A percentile compares a stretch with the other conserved stretches of the same genome.
These are phyloP conservation scores for Starmerella bombi DNA, from an alignment of 805 yeast genomes.

Conservation along the genomic window DNA sequence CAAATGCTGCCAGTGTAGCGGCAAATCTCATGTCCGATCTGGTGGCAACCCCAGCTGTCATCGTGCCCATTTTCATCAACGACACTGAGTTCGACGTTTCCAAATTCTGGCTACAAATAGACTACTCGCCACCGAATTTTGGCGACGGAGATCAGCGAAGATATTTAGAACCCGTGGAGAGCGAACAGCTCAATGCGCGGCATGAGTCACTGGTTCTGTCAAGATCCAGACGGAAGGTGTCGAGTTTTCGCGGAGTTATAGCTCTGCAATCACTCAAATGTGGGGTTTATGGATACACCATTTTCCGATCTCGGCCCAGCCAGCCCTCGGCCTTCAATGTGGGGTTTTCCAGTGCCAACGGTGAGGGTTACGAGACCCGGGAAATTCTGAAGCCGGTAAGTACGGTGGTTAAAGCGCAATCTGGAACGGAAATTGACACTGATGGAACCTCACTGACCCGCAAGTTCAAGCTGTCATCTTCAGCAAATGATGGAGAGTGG, in stretches of 20 bases:
- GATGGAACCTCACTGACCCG: background rate
- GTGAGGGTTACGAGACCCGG: constrained; percentile 41
- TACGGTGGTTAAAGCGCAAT: constrained; percentile 3
- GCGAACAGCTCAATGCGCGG: constrained; percentile 1
- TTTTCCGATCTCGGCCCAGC: constrained; percentile 4
- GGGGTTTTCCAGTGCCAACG: constrained; percentile 32
- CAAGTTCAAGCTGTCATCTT: constrained; percentile 1
- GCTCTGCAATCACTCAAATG: constrained; percentile 33
- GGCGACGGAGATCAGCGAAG: background rate
- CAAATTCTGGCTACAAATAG: constrained; percentile 17
- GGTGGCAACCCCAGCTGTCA: constrained; percentile 13
- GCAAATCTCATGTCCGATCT: constrained; percentile 20
- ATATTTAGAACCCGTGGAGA: constrained; percentile 4
- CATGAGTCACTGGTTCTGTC: constrained; percentile 6
- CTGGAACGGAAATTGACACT: constrained; percentile 8
- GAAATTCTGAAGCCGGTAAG: constrained; percentile 31
- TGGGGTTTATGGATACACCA: constrained; percentile 58
- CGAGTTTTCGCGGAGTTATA: constrained; percentile 9
- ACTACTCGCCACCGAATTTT: constrained; percentile 4
- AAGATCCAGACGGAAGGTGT: constrained; percentile 9
- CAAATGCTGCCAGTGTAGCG: constrained; percentile 23
- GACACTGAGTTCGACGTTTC: constrained; percentile 8
- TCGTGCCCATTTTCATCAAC: constrained; percentile 18
- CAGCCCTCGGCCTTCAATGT: constrained; percentile 27
- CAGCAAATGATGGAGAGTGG: constrained; percentile 6